Evolutionary conservation across 2,329 filamentous ascomycete species (phyloP).

Genomic region (Ceratocystis eucalypticola): DNA sequence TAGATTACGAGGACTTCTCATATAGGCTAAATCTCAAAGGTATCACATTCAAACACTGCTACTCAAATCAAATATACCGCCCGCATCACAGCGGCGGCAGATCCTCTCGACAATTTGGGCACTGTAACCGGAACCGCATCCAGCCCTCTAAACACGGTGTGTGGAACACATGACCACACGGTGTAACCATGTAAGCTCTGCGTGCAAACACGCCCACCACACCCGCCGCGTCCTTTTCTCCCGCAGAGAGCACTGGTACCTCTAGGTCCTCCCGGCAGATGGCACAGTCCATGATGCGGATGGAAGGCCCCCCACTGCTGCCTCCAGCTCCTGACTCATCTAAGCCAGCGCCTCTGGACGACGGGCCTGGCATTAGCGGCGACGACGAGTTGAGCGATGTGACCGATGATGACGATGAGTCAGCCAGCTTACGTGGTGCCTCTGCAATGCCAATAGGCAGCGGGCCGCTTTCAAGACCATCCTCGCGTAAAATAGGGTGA

Average conservation of each 20-base stretch:
- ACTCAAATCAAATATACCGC: slow-evolving; percentile 9
- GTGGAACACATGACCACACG: slow-evolving; percentile 92
- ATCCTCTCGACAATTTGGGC: slow-evolving; percentile 85
- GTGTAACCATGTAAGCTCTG: slow-evolving; percentile 89
- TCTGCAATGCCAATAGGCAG: slow-evolving; percentile 58
- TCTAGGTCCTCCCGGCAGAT: slow-evolving; percentile 90
- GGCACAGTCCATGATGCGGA: slow-evolving; percentile 67
- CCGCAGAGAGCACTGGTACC: slow-evolving; percentile 61
- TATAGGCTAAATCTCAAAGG: background rate
- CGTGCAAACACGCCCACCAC: slow-evolving; percentile 61
- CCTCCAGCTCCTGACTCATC: slow-evolving; percentile 21
- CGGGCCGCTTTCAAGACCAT: slow-evolving; percentile 64
- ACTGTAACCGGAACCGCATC: slow-evolving; percentile 88
- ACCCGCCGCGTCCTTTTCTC: slow-evolving; percentile 28
- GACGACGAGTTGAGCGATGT: slow-evolving; percentile 25
- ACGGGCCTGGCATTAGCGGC: slow-evolving; percentile 24
- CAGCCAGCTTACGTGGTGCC: slow-evolving; percentile 7
- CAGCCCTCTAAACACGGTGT: slow-evolving; percentile 83
- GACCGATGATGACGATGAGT: background rate
- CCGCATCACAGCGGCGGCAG: slow-evolving; percentile 59
- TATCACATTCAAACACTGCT: slow-evolving; percentile 2
- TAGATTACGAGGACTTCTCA: background rate
- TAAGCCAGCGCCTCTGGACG: slow-evolving; percentile 21
- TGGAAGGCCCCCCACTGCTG: slow-evolving; percentile 24
- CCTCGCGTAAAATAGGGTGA: slow-evolving; percentile 74